Percentiles rank a stretch among this genome's conserved stretches.
Conservation (phyloP, 2,329 filamentous ascomycete species). For the Emergomyces africanus region DNA sequence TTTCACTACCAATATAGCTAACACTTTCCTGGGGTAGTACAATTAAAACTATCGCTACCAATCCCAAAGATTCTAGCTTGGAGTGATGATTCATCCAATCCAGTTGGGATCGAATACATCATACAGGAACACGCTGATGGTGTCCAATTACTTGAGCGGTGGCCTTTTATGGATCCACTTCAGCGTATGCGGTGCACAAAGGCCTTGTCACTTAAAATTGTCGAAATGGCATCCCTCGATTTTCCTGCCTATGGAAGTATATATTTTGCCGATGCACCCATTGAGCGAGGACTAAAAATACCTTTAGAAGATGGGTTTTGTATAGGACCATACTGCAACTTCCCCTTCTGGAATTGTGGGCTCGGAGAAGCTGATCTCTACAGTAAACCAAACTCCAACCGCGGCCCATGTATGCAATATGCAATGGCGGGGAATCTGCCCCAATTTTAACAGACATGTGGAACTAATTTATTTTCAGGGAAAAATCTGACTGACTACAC, state of each 20-base stretch:
- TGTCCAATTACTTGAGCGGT: slow-evolving; percentile 20
- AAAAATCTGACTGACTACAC: slow-evolving; percentile 7
- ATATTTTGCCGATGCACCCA: slow-evolving; percentile 19
- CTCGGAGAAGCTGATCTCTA: slow-evolving; percentile 9
- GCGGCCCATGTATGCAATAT: slow-evolving; percentile 11
- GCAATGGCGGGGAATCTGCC: background rate
- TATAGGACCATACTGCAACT: slow-evolving; percentile 21
- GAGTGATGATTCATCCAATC: slow-evolving; percentile 17
- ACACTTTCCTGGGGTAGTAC: slow-evolving; percentile 8
- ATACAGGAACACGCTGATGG: slow-evolving; percentile 26
- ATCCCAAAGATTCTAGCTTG: slow-evolving; percentile 16
- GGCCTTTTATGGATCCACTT: slow-evolving; percentile 21
- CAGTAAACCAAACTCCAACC: slow-evolving; percentile 2
- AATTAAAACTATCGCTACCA: slow-evolving; percentile 14
- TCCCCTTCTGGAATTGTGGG: slow-evolving; percentile 12
- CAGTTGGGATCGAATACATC: slow-evolving; percentile 27
- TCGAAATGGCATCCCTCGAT: slow-evolving; percentile 19
- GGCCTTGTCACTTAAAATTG: slow-evolving; percentile 16
- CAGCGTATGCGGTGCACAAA: slow-evolving; percentile 25
- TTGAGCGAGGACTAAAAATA: slow-evolving; percentile 13
- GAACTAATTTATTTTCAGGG: slow-evolving; percentile 3
- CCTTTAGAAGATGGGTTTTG: slow-evolving; percentile 20
- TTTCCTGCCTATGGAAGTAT: slow-evolving; percentile 30
- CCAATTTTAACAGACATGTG: background rate
- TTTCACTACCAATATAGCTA: background rate